Conservation (phyloP, 495 filamentous ascomycete genomes). For the Peziza echinospora region DNA sequence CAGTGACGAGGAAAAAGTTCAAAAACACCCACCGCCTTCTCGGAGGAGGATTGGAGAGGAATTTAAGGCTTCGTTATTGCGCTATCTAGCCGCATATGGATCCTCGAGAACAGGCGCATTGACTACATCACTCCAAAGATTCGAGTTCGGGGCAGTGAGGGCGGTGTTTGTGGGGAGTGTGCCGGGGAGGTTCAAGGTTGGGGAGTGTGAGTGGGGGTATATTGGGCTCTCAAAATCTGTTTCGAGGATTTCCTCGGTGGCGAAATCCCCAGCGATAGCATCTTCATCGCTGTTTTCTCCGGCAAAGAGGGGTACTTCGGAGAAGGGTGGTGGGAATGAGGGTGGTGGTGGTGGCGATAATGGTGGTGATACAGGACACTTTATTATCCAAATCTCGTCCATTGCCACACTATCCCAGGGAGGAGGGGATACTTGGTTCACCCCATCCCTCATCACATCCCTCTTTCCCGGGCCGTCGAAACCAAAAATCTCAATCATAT, state of each 20-base stretch:
- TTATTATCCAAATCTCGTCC: slow-evolving; percentile 62
- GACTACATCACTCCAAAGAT: slow-evolving; percentile 32
- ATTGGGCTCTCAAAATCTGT: slow-evolving; percentile 40
- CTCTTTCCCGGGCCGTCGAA: slow-evolving; percentile 19
- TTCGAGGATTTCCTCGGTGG: slow-evolving; percentile 26
- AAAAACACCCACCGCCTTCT: no score
- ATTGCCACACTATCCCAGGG: slow-evolving; percentile 49
- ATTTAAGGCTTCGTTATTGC: slow-evolving; percentile 57
- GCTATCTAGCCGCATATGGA: slow-evolving; percentile 53
- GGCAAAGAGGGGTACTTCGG: no score
- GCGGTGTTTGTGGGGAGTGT: slow-evolving; percentile 58
- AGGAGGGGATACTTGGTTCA: slow-evolving; percentile 51
- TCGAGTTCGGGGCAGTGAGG: slow-evolving; percentile 49
- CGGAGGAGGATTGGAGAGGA: slow-evolving; percentile 40
- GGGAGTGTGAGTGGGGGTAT: slow-evolving; percentile 50
- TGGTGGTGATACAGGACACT: slow-evolving; percentile 23
- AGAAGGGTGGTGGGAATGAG: no score
- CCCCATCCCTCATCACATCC: slow-evolving; percentile 19
- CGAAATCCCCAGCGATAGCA: slow-evolving; percentile 1
- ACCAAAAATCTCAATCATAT: slow-evolving; percentile 39
- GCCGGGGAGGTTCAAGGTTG: slow-evolving; percentile 39
- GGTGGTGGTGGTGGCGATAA: no score
- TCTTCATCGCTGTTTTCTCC: no score
- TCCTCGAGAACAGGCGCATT: slow-evolving; percentile 30
- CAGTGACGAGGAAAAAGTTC: neutral